Percentiles rank a stretch among this genome's conserved stretches.
Conservation (phyloP, 257 asterid species). For the Scutellaria barbata region DNA sequence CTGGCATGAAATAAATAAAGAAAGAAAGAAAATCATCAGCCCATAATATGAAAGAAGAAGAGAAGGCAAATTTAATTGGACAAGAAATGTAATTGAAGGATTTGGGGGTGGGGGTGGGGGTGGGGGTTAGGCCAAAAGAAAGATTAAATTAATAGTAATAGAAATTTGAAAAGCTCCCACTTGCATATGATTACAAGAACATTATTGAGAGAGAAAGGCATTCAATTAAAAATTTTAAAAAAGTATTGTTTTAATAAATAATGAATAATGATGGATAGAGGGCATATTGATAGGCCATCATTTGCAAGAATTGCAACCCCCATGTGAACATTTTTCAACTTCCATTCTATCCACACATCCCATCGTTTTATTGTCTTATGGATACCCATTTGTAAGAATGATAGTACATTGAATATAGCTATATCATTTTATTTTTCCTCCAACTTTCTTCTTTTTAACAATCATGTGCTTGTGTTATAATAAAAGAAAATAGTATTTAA, state of each 20-base stretch:
- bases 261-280: slow-evolving; percentile 27
- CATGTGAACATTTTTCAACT: slow-evolving; percentile 26
- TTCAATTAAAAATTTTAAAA: background rate
- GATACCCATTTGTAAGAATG: background rate
- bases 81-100: background rate
- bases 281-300: slow-evolving; percentile 33
- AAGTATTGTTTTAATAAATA: slow-evolving; percentile 26
- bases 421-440: too few relatives aligned
- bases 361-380: background rate
- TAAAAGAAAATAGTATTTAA: too few relatives aligned
- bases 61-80: background rate
- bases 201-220: slow-evolving; percentile 37
- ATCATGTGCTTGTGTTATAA: too few relatives aligned
- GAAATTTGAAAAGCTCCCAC: slow-evolving; percentile 22
- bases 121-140: slow-evolving; percentile 30
- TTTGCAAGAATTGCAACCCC: slow-evolving; percentile 36
- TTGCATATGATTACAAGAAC: slow-evolving; percentile 38
- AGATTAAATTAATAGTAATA: background rate
- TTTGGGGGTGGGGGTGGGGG: background rate
- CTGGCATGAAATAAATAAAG: slow-evolving; percentile 41
- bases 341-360: background rate
- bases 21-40: slow-evolving; percentile 22
- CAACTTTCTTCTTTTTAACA: too few relatives aligned
- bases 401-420: background rate
- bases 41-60: slow-evolving; percentile 13